These are phyloP conservation scores for Neophaeococcomyces mojaviensis DNA, from an alignment of 2,329 filamentous ascomycete genomes.

Conservation along the genomic window DNA sequence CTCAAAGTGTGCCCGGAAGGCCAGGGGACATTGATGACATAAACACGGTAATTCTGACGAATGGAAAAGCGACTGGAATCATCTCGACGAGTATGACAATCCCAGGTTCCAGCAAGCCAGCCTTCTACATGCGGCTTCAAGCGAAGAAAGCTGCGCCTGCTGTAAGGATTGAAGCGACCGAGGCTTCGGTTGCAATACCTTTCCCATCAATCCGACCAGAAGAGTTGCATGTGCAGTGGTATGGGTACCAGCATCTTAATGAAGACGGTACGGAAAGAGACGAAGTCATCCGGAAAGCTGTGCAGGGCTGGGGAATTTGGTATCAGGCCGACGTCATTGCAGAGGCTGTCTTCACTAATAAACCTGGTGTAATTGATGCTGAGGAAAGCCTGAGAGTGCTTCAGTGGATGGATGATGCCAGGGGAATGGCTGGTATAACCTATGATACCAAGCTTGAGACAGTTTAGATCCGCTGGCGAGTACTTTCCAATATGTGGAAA, in stretches of 20 bases:
- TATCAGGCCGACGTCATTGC: slow-evolving; percentile 28
- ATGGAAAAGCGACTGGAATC: slow-evolving; percentile 16
- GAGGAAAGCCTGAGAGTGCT: slow-evolving; percentile 20
- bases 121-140: slow-evolving; percentile 23
- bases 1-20: slow-evolving; percentile 17
- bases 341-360: slow-evolving; percentile 12
- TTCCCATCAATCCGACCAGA: slow-evolving; percentile 27
- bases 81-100: slow-evolving; percentile 25
- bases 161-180: slow-evolving; percentile 24
- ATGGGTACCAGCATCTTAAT: slow-evolving; percentile 21
- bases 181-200: slow-evolving; percentile 24
- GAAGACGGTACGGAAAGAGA: slow-evolving; percentile 23
- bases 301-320: slow-evolving; percentile 26
- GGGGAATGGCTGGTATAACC: slow-evolving; percentile 18
- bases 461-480: too few species aligned
- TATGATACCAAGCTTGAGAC: too few species aligned
- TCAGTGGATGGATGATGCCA: slow-evolving; percentile 22
- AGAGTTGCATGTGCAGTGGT: slow-evolving; percentile 24
- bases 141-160: slow-evolving; percentile 20
- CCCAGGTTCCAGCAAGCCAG: slow-evolving; percentile 23
- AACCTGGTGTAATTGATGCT: slow-evolving; percentile 16
- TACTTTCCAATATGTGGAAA: too few species aligned
- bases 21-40: slow-evolving; percentile 24
- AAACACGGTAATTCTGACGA: slow-evolving; percentile 23
- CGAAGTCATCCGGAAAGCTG: slow-evolving; percentile 23